phyloP scores from a whole-genome alignment of 2,329 filamentous ascomycete genomes.

The Reticulascus tulasneorum region DNA sequence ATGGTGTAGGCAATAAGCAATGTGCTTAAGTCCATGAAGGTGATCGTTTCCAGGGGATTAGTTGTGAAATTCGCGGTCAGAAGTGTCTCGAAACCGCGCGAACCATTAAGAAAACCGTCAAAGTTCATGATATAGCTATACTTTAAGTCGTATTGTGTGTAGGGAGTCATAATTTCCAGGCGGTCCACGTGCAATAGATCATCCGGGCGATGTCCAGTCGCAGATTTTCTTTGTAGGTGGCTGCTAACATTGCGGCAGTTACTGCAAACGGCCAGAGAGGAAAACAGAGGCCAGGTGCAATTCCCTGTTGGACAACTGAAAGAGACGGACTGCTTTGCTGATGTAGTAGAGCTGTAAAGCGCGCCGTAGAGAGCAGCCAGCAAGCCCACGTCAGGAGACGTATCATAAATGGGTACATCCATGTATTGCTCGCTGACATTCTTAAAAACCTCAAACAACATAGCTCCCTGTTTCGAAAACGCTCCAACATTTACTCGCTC shows the following conservation, averaged over 20 bases:
- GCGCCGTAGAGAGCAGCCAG: constrained; percentile 1
- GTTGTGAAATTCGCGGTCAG: constrained; percentile 1
- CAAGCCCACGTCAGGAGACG: background rate
- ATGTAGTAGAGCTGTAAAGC: background rate
- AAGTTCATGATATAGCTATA: background rate
- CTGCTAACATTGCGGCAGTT: background rate
- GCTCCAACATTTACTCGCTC: background rate
- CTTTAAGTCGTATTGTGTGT: background rate
- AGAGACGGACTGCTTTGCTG: background rate
- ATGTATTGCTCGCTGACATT: background rate
- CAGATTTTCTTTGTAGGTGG: too few species aligned
- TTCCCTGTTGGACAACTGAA: constrained; percentile 4
- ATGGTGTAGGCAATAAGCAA: too few species aligned
- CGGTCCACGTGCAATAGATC: too few species aligned
- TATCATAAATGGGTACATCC: background rate
- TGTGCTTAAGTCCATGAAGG: background rate
- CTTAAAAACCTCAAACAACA: background rate
- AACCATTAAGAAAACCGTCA: too few species aligned
- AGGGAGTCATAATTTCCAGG: background rate
- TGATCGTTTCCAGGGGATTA: background rate
- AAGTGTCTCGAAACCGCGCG: too few species aligned
- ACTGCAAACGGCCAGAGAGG: constrained; percentile 3
- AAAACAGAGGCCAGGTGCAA: constrained; percentile 5
- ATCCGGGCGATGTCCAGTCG: too few species aligned
- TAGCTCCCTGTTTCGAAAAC: background rate